These are phyloP conservation scores for Lactarius vividus DNA, from an alignment of 768 basidiomycete species.

Conservation along the genomic window DNA sequence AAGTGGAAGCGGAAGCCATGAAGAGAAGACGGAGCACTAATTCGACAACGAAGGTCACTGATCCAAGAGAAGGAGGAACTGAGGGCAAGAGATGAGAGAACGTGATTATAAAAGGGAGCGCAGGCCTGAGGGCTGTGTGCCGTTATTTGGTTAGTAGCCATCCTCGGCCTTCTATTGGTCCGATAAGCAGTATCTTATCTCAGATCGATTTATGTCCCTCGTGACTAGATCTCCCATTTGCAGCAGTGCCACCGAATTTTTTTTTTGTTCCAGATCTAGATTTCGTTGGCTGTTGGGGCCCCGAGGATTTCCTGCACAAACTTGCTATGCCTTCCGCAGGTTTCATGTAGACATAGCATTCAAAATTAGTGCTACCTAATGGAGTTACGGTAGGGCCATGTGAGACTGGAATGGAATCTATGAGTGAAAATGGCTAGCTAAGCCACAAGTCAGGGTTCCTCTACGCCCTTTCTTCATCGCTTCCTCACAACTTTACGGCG, in stretches of 20 bases:
- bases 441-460: background rate
- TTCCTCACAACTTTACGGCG: constrained; percentile 57
- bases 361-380: background rate
- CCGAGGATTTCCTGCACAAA: background rate
- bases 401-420: constrained; percentile 2
- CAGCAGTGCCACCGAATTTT: background rate
- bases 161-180: constrained; percentile 8
- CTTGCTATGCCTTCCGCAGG: background rate
- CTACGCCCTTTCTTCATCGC: constrained; percentile 36
- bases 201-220: background rate
- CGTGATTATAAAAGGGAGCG: background rate
- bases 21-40: background rate
- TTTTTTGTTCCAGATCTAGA: background rate
- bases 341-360: background rate
- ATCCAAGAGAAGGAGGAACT: constrained; percentile 2
- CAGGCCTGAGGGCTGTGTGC: background rate
- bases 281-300: background rate
- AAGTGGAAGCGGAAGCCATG: constrained; percentile 33
- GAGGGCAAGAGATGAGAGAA: constrained; percentile 21
- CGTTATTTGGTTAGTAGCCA: background rate
- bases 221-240: background rate
- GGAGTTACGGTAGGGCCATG: background rate
- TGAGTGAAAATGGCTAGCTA: background rate
- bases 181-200: constrained; percentile 5
- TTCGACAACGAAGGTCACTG: constrained; percentile 31